phyloP scores from a whole-genome alignment of 331 rosid species.

The Malus hybrid region DNA sequence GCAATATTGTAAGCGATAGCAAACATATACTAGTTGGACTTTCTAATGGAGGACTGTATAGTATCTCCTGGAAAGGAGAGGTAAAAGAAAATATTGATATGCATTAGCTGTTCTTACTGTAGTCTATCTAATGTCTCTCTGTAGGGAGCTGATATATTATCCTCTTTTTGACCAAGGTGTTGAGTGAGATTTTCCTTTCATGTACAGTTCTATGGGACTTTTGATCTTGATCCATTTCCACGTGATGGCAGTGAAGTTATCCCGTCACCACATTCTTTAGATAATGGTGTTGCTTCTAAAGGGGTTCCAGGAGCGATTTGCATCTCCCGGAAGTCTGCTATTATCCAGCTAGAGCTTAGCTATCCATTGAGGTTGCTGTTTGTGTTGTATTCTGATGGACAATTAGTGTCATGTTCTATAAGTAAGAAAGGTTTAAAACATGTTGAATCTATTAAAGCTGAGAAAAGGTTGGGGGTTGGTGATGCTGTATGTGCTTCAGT shows the following conservation, averaged over 20 bases:
- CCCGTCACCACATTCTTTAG: slow-evolving; percentile 41
- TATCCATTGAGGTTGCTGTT: slow-evolving; percentile 68
- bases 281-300: slow-evolving; percentile 54
- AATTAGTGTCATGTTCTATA: slow-evolving; percentile 69
- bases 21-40: slow-evolving; percentile 86
- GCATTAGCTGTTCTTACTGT: background rate
- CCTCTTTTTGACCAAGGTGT: background rate
- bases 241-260: slow-evolving; percentile 34
- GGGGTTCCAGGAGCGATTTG: slow-evolving; percentile 33
- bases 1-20: slow-evolving; percentile 78
- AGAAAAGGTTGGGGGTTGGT: slow-evolving; percentile 53
- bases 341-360: slow-evolving; percentile 76
- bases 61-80: slow-evolving; percentile 97
- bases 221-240: slow-evolving; percentile 48
- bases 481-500: slow-evolving; percentile 88
- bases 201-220: slow-evolving; percentile 83
- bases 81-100: slow-evolving; percentile 39
- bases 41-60: slow-evolving; percentile 81
- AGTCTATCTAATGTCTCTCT: slow-evolving; percentile 1
- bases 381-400: slow-evolving; percentile 81
- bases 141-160: slow-evolving; percentile 1
- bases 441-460: slow-evolving; percentile 66
- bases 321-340: slow-evolving; percentile 43
- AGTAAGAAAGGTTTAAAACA: slow-evolving; percentile 93
- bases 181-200: slow-evolving; percentile 24